phyloP scores from a whole-genome alignment of 2,329 filamentous ascomycete genomes.

The Ambrosiella beaveri region DNA sequence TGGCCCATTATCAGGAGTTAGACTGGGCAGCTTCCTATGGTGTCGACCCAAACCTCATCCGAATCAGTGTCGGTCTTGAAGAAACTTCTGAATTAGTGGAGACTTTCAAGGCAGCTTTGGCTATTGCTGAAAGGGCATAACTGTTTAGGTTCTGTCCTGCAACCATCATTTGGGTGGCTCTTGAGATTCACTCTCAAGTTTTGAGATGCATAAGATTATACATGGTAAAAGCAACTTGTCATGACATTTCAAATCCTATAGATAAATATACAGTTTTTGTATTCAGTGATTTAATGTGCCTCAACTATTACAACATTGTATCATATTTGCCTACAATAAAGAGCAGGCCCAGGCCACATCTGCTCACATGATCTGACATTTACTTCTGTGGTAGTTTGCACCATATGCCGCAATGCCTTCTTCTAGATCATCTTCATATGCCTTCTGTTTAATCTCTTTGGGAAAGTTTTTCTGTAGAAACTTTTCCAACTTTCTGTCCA shows the following conservation, averaged over 20 bases:
- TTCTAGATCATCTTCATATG: slow-evolving; percentile 55
- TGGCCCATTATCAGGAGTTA: slow-evolving; percentile 82
- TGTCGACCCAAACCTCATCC: slow-evolving; percentile 61
- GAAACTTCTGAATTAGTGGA: slow-evolving; percentile 47
- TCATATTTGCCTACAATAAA: neutral
- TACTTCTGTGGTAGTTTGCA: slow-evolving; percentile 40
- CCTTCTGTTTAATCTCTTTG: slow-evolving; percentile 48
- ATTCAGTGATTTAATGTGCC: neutral
- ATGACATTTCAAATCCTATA: too few species aligned
- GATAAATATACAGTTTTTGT: neutral
- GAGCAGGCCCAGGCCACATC: neutral
- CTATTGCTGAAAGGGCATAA: slow-evolving; percentile 22
- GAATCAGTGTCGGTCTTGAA: slow-evolving; percentile 82
- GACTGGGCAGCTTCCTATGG: slow-evolving; percentile 78
- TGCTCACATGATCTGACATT: slow-evolving; percentile 42
- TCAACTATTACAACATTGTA: neutral
- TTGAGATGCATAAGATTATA: too few species aligned
- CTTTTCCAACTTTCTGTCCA: slow-evolving; percentile 49
- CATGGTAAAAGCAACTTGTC: too few species aligned
- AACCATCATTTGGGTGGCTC: neutral
- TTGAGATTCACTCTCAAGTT: too few species aligned
- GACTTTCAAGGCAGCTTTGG: slow-evolving; percentile 53
- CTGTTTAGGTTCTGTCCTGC: neutral
- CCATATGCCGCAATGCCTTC: slow-evolving; percentile 59
- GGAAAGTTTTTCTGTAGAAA: slow-evolving; percentile 65